Conservation (phyloP, 148 eudicot genomes). For the Heliosperma pusillum region DNA sequence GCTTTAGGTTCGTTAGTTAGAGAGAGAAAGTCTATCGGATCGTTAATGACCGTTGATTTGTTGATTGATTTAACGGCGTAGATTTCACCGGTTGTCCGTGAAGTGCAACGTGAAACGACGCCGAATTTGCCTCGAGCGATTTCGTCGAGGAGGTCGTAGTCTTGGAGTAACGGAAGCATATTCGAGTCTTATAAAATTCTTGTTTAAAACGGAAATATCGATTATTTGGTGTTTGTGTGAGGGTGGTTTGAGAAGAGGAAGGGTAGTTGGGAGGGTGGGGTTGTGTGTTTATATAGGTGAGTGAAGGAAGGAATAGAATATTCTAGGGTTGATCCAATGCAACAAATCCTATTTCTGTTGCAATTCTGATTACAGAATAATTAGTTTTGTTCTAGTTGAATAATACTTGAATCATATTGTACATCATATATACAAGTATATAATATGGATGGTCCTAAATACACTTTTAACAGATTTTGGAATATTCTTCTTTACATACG, state of each 20-base stretch:
- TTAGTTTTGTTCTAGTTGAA: too few relatives aligned
- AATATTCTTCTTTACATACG: too few relatives aligned
- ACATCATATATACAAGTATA: too few relatives aligned
- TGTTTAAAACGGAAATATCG: slow-evolving; percentile 9
- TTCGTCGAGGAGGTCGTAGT: slow-evolving; percentile 45
- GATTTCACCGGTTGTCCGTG: slow-evolving; percentile 29
- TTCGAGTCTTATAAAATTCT: too few relatives aligned
- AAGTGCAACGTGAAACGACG: slow-evolving; percentile 43
- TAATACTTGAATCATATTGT: too few relatives aligned
- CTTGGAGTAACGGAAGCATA: slow-evolving; percentile 23
- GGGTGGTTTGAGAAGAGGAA: not conserved
- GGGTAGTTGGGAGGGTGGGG: not conserved
- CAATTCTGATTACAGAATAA: too few relatives aligned
- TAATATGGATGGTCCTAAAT: too few relatives aligned
- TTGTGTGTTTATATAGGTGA: not conserved
- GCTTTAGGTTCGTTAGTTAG: slow-evolving; percentile 34
- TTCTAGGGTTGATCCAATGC: not conserved
- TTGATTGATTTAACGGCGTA: slow-evolving; percentile 58
- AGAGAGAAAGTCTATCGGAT: slow-evolving; percentile 7
- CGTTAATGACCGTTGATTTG: slow-evolving; percentile 28
- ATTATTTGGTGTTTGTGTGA: slow-evolving; percentile 12
- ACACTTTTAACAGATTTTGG: too few relatives aligned
- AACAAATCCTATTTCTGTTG: not conserved
- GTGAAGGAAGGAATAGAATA: not conserved
- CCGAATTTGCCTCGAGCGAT: slow-evolving; percentile 67